phyloP scores from a whole-genome alignment of 495 filamentous ascomycete species.

The Neurospora sp. region DNA sequence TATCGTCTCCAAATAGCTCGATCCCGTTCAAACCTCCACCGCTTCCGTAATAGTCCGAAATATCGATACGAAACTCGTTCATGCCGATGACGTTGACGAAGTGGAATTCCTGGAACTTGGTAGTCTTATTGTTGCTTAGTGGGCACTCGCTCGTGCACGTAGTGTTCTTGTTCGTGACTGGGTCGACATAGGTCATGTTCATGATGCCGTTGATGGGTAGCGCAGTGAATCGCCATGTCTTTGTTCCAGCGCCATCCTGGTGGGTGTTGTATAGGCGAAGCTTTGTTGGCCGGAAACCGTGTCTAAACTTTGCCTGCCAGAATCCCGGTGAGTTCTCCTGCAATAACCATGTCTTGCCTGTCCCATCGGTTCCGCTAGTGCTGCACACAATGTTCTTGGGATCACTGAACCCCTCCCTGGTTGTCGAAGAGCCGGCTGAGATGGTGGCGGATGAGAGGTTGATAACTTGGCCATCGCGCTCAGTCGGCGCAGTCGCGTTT shows the following conservation, averaged over 20 bases:
- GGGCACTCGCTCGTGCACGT: constrained; percentile 73
- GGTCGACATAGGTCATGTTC: constrained; percentile 87
- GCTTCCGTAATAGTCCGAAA: constrained; percentile 73
- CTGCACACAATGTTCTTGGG: constrained; percentile 82
- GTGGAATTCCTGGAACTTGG: constrained; percentile 75
- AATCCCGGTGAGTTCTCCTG: constrained; percentile 69
- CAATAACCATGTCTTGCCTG: constrained; percentile 75
- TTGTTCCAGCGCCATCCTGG: constrained; percentile 74
- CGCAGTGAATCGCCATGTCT: constrained; percentile 72
- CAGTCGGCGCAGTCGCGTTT: constrained; percentile 54
- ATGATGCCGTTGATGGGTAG: constrained; percentile 84
- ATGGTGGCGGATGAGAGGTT: constrained; percentile 73
- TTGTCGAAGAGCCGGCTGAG: constrained; percentile 50
- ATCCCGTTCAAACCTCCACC: constrained; percentile 85
- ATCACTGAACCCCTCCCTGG: constrained; percentile 57
- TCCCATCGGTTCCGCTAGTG: constrained; percentile 49
- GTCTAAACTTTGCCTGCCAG: constrained; percentile 76
- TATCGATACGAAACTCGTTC: constrained; percentile 77
- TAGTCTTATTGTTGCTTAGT: constrained; percentile 52
- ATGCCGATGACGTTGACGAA: constrained; percentile 86
- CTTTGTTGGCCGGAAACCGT: constrained; percentile 75
- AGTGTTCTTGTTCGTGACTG: constrained; percentile 49
- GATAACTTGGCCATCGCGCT: constrained; percentile 62
- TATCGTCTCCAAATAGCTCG: constrained; percentile 81
- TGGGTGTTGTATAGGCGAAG: constrained; percentile 86